phyloP scores from a whole-genome alignment of 495 filamentous ascomycete genomes.

The Parathielavia hyrcaniae region DNA sequence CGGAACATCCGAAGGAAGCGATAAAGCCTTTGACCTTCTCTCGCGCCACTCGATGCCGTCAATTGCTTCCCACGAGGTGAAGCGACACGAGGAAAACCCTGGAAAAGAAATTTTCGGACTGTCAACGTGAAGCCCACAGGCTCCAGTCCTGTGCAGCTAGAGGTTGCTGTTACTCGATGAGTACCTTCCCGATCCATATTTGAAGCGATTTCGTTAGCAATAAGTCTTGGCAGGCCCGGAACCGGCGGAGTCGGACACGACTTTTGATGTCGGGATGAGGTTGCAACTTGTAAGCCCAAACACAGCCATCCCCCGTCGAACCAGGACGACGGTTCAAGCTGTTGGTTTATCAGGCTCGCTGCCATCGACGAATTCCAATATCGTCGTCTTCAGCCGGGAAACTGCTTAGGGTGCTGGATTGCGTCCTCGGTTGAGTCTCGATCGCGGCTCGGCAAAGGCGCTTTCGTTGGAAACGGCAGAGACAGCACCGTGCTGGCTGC shows the following conservation, averaged over 20 bases:
- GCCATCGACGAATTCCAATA: neutral
- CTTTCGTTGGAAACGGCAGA: neutral
- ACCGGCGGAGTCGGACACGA: neutral
- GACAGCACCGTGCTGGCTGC: neutral
- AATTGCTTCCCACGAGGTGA: constrained; percentile 5
- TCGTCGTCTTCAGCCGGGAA: neutral
- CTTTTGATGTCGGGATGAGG: neutral
- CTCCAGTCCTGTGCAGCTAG: constrained; percentile 32
- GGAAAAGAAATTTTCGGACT: constrained; percentile 5
- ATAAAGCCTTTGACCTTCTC: neutral
- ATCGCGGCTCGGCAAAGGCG: neutral
- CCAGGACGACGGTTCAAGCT: too few species aligned
- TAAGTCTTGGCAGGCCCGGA: constrained; percentile 15
- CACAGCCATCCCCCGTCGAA: neutral
- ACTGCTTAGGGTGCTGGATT: too few species aligned
- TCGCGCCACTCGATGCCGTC: constrained; percentile 5
- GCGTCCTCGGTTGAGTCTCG: too few species aligned
- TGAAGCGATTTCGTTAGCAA: constrained; percentile 11
- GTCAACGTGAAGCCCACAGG: constrained; percentile 8
- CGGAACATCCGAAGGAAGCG: neutral
- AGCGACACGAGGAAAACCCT: neutral
- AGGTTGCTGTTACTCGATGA: constrained; percentile 35
- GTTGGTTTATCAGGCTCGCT: too few species aligned
- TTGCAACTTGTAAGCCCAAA: too few species aligned
- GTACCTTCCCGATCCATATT: constrained; percentile 29